These are phyloP conservation scores for Gossypium gossypioides DNA, from an alignment of 441 rosid species.

Conservation along the genomic window DNA sequence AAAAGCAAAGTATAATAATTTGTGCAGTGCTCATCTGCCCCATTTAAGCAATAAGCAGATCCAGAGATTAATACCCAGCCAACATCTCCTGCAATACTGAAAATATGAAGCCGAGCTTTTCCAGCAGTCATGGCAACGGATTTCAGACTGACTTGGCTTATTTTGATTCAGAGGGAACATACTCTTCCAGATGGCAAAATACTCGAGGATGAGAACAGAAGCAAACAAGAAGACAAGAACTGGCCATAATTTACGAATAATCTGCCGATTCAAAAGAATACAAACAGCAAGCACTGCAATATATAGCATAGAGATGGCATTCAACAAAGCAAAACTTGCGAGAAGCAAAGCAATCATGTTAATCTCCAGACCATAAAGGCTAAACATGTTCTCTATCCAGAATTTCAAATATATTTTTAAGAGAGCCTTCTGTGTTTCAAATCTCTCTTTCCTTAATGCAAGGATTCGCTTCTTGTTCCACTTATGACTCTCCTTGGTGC, in stretches of 20 bases:
- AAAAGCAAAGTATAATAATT: background rate
- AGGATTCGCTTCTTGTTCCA: slow-evolving; percentile 80
- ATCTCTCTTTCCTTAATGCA: slow-evolving; percentile 76
- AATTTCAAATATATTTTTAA: slow-evolving; percentile 76
- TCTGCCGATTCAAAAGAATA: slow-evolving; percentile 48
- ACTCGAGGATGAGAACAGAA: slow-evolving; percentile 71
- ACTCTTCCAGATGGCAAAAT: slow-evolving; percentile 71
- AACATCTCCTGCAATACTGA: slow-evolving; percentile 72
- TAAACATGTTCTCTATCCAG: slow-evolving; percentile 91
- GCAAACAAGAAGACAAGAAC: slow-evolving; percentile 77
- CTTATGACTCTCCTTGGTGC: slow-evolving; percentile 73
- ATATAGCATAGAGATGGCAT: slow-evolving; percentile 80
- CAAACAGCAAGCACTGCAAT: slow-evolving; percentile 85
- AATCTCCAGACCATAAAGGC: slow-evolving; percentile 94
- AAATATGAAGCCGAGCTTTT: slow-evolving; percentile 51
- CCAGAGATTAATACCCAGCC: slow-evolving; percentile 65
- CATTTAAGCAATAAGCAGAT: slow-evolving; percentile 10
- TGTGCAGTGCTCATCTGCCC: background rate
- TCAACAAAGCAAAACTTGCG: slow-evolving; percentile 86
- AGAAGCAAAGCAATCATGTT: slow-evolving; percentile 91
- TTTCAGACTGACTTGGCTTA: slow-evolving; percentile 37
- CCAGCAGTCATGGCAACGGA: slow-evolving; percentile 83
- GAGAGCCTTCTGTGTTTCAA: slow-evolving; percentile 68
- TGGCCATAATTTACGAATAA: slow-evolving; percentile 77
- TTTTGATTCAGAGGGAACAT: slow-evolving; percentile 36